Base-by-base conservation (phyloP, 2,329 filamentous ascomycete genomes). In the Ophiostoma quercus region DNA sequence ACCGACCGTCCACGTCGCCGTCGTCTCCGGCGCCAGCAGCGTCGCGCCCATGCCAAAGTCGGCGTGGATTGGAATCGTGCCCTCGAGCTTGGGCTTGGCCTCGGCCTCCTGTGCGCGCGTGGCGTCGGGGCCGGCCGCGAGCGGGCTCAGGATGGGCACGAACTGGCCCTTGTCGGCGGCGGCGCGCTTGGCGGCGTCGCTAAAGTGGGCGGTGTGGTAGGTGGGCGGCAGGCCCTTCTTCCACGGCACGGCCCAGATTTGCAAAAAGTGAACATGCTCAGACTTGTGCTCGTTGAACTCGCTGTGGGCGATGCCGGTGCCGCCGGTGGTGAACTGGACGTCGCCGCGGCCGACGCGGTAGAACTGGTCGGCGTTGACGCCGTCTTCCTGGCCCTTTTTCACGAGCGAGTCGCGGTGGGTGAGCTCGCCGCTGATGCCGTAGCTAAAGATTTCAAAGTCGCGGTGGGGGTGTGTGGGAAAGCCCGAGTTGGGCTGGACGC, bases 261-360 rank as follows among this genome's bases (percentile, higher is more conserved):
- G 92, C 43, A 96, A 81, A 77, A 96, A 96, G 77, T 96, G 92
- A 14, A 92, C 90, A 32, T 90, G 87, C 63, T 91, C 86, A 16
- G 84, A 80, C 68, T 81, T 78, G 77, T 92, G 88, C 79, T 95
- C 88, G 79, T 94, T 95, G 80, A 90, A 88, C 80, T 96, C 92
- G 8, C 88, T 91, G 79, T 96, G 92, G 1, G 92, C 87, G 75
- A 96, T 87, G 75, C 88, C 88, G 5, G 87, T 92, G 69, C 92
- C 92, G n/a, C 91, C 92, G 16, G 90, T 93, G 11, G 92, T 96
- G 79, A 96, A 96, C 76, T 96, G 92, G 63, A 96, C 91, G 78
- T 96, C 92, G 14, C 92, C 92, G 51, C 92, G 84, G 75, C 86
- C 85, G 83, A 96, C 89, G 43, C 87, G 83, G 76, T 83, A 91